Evolutionary conservation across 768 basidiomycete genomes (phyloP).

Genomic region (Tylopilus sp.): DNA sequence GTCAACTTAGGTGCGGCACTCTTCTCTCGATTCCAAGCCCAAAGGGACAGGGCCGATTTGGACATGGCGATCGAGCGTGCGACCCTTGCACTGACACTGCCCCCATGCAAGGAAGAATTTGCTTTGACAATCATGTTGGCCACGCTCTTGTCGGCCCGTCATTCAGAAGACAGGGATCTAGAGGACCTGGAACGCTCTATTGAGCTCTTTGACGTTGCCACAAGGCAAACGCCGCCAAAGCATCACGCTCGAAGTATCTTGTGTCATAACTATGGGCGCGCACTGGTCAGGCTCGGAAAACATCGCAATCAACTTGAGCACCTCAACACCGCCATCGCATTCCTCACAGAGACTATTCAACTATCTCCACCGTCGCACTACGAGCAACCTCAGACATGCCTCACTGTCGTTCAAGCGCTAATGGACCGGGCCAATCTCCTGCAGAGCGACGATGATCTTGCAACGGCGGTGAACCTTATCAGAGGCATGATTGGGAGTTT

Average conservation of each 20-base stretch:
- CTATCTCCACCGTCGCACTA: constrained; percentile 12
- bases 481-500: background rate
- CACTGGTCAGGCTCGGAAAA: constrained; percentile 3
- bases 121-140: constrained; percentile 4
- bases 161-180: background rate
- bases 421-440: background rate
- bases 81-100: constrained; percentile 8
- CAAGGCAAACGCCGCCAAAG: constrained; percentile 11
- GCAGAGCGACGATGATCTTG: background rate
- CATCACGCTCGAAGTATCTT: constrained; percentile 5
- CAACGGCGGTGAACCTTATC: background rate
- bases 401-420: constrained; percentile 3
- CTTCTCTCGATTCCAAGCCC: constrained; percentile 16
- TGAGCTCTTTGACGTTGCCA: constrained; percentile 8
- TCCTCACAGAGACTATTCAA: constrained; percentile 5
- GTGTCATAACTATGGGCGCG: constrained; percentile 11
- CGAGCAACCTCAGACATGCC: background rate
- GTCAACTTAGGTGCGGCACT: constrained; percentile 11
- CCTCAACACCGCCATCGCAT: constrained; percentile 8
- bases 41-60: constrained; percentile 9
- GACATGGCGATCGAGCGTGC: constrained; percentile 13
- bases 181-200: constrained; percentile 17
- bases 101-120: constrained; percentile 7
- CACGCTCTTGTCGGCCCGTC: constrained; percentile 13
- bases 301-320: constrained; percentile 4